These are phyloP conservation scores for Podaxis sp. DNA, from an alignment of 768 basidiomycete genomes.

Conservation along the genomic window DNA sequence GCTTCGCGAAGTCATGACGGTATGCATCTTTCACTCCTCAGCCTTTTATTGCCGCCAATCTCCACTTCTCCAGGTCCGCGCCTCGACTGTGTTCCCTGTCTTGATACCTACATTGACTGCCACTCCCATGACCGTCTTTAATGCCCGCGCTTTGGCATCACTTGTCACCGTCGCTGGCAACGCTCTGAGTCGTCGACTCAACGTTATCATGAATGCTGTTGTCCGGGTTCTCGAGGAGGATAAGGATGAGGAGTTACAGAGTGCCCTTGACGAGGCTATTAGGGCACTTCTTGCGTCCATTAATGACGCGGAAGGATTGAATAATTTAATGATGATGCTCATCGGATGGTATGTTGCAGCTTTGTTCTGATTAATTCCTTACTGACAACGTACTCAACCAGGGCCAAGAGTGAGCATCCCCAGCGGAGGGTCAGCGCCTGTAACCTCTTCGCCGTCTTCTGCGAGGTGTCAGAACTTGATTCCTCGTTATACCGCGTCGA, in stretches of 20 bases:
- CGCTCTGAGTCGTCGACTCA: slow-evolving; percentile 81
- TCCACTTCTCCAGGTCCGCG: slow-evolving; percentile 64
- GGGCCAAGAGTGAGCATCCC: slow-evolving; percentile 76
- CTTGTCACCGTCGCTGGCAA: slow-evolving; percentile 92
- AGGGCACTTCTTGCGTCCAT: slow-evolving; percentile 74
- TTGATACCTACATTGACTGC: slow-evolving; percentile 90
- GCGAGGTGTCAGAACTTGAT: slow-evolving; percentile 79
- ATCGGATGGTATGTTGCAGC: slow-evolving; percentile 70
- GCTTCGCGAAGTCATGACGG: slow-evolving; percentile 89
- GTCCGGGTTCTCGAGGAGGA: slow-evolving; percentile 73
- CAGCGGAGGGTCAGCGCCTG: slow-evolving; percentile 75
- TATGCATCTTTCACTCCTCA: slow-evolving; percentile 31
- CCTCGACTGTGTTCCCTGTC: slow-evolving; percentile 94
- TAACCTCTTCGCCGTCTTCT: slow-evolving; percentile 76
- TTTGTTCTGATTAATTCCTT: background rate
- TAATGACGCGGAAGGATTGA: slow-evolving; percentile 81
- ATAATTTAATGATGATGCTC: slow-evolving; percentile 83
- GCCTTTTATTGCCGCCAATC: background rate
- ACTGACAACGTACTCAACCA: slow-evolving; percentile 23
- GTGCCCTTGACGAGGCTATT: slow-evolving; percentile 73
- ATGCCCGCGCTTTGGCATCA: slow-evolving; percentile 84
- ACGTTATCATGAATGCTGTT: slow-evolving; percentile 72
- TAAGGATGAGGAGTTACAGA: slow-evolving; percentile 61
- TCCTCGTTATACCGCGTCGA: slow-evolving; percentile 84
- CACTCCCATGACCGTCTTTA: slow-evolving; percentile 91